Base-by-base conservation (phyloP, 441 rosid genomes). In the Daphne laureola region DNA sequence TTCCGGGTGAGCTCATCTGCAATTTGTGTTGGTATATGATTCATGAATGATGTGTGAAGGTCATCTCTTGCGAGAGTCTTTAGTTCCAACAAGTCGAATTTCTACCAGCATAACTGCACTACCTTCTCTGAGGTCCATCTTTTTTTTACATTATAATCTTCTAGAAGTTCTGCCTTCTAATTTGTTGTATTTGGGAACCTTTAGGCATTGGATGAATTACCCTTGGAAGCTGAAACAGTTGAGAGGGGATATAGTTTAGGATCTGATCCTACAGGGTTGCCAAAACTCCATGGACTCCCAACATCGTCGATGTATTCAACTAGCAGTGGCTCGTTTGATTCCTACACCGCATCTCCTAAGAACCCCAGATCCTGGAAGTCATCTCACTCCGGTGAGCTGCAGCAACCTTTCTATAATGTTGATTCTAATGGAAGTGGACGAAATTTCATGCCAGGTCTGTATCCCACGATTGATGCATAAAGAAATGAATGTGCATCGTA, bases 171-270 rank as follows among this genome's bases (percentile, higher is more conserved):
- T 31, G 4, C 38, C 38, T 5, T 31, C 9, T 31, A 31, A 31
- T 31, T 31, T 31, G 38, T 31, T 31, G 38, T 7, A 6, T 31
- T 31, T 31, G 11, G 38, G 38, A 8, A 7, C 38, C 6, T 31
- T 5, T 7, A 90, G 97, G 85, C 96, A 43, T 61, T 90, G 85
- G 98, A 87, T 54, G 92, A 90, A 72, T 69, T 90, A 64, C 98
- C 98, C 17, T 49, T 87, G 70, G 98, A 87, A 75, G 92, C 94
- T 57, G 92, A 87, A 58, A 55, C 94, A 13, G 82, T 85, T 5
- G 90, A 90, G 78, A 82, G 83, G 68, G 97, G 95, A 54, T 82
- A 78, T 71, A 68, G 67, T 64, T 25, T 68, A 59, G 82, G 85
- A 25, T 51, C 74, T 9, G 93, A 89, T 66, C 54, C 89, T 35